Conservation (phyloP, 2,329 filamentous ascomycete species). For the Gaeumannomyces tritici region DNA sequence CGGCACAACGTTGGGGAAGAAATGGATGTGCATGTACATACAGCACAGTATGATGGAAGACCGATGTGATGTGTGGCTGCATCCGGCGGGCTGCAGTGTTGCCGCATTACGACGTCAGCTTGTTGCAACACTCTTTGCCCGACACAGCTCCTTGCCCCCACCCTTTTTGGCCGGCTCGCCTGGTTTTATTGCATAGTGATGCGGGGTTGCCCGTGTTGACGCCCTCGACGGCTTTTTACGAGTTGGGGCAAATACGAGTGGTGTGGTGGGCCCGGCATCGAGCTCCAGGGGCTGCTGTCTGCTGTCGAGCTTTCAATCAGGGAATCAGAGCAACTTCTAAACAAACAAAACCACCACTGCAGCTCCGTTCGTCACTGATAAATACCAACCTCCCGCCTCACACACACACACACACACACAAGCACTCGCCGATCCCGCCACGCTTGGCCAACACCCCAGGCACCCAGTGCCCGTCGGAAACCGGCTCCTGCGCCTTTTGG, state of each 20-base stretch:
- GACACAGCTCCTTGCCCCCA: background rate
- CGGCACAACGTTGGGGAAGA: too few species aligned
- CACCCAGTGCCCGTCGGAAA: too few species aligned
- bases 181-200: background rate
- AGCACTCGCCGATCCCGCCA: too few species aligned
- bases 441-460: background rate
- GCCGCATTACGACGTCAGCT: background rate
- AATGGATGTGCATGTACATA: too few species aligned
- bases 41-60: too few species aligned
- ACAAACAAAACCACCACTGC: background rate
- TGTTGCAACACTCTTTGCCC: background rate
- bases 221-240: background rate
- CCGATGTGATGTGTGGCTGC: too few species aligned
- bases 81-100: background rate
- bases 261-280: background rate
- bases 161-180: background rate
- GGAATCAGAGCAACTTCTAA: background rate
- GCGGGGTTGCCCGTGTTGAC: background rate
- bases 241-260: background rate
- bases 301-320: background rate
- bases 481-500: background rate
- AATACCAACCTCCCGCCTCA: background rate
- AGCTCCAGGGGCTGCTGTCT: too few species aligned
- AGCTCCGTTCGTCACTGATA: background rate
- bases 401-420: background rate